Evolutionary conservation across 345 rosid species (phyloP).

Genomic region (Linum trigynum): DNA sequence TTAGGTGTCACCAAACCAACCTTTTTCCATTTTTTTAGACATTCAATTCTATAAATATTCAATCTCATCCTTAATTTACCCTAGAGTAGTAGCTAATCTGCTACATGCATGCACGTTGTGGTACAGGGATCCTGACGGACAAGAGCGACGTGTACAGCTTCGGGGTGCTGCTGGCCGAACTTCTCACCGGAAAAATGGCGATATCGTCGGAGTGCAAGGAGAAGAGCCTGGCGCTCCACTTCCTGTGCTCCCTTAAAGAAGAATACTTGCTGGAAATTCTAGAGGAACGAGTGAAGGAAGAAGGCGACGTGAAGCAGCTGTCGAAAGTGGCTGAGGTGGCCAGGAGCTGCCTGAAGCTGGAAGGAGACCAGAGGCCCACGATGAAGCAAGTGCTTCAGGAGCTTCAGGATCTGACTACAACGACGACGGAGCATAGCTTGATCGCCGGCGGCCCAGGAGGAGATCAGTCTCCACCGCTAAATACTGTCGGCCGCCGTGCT

Average conservation of each 20-base stretch:
- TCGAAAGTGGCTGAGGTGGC: constrained; percentile 13
- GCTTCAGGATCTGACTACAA: constrained; percentile 17
- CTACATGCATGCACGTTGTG: too few species aligned
- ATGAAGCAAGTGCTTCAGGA: constrained; percentile 26
- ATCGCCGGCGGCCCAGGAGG: constrained; percentile 12
- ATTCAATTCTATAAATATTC: too few species aligned
- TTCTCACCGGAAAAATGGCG: constrained; percentile 1
- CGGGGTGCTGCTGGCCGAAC: constrained; percentile 3
- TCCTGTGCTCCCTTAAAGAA: constrained; percentile 1
- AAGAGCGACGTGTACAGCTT: constrained; percentile 3
- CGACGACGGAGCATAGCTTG: constrained; percentile 19
- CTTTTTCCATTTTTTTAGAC: too few species aligned
- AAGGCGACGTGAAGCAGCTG: constrained; percentile 4
- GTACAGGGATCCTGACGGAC: background rate
- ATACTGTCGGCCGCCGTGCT: too few species aligned
- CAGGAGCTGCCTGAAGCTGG: constrained; percentile 14
- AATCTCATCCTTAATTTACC: too few species aligned
- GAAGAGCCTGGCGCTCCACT: background rate
- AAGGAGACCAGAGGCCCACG: constrained; percentile 26
- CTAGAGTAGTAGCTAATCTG: too few species aligned
- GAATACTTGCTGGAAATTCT: constrained; percentile 9
- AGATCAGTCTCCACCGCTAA: constrained; percentile 1
- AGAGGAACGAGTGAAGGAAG: background rate
- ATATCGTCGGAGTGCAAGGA: background rate
- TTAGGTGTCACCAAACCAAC: too few species aligned